These are phyloP conservation scores for Petrea volubilis DNA, from an alignment of 257 asterid species.

Conservation along the genomic window DNA sequence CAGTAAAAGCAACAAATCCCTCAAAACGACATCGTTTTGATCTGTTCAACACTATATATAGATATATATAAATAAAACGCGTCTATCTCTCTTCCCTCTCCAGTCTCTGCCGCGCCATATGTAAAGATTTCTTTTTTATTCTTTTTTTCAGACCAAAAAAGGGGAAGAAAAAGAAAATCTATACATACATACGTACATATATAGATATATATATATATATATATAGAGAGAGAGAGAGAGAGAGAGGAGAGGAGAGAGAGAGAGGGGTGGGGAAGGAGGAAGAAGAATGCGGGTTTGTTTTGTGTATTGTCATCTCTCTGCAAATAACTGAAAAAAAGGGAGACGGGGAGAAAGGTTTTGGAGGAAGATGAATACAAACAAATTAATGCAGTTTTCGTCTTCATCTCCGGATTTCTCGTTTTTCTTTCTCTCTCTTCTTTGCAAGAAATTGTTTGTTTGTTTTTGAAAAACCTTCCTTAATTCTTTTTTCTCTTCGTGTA, in stretches of 20 bases:
- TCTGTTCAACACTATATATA: not conserved
- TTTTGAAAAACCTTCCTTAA: conserved; percentile 14
- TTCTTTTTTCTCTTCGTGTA: conserved; percentile 22
- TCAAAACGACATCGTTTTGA: conserved; percentile 11
- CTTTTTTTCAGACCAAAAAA: conserved; percentile 11
- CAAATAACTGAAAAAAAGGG: conserved; percentile 38
- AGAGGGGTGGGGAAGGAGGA: conserved; percentile 3
- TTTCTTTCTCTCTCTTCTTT: conserved; percentile 12
- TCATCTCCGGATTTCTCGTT: conserved; percentile 24
- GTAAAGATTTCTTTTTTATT: too few relatives aligned
- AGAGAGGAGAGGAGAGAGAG: not conserved
- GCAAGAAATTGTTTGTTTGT: not conserved
- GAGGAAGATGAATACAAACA: conserved; percentile 30
- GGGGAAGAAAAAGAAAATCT: conserved; percentile 5
- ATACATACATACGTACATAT: conserved; percentile 5
- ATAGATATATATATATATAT: not conserved
- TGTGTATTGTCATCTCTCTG: conserved; percentile 34
- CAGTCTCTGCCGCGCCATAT: conserved; percentile 30
- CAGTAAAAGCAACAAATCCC: not conserved
- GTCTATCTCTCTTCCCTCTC: conserved; percentile 25
- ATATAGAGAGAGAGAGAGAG: not conserved
- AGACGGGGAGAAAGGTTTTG: conserved; percentile 15
- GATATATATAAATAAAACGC: not conserved
- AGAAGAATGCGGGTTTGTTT: conserved; percentile 23
- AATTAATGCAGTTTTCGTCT: conserved; percentile 25